Evolutionary conservation across 441 rosid genomes (phyloP), one percentile per base, ranked within the genome.

Genomic region (Bocquillonia castaneifolia): DNA sequence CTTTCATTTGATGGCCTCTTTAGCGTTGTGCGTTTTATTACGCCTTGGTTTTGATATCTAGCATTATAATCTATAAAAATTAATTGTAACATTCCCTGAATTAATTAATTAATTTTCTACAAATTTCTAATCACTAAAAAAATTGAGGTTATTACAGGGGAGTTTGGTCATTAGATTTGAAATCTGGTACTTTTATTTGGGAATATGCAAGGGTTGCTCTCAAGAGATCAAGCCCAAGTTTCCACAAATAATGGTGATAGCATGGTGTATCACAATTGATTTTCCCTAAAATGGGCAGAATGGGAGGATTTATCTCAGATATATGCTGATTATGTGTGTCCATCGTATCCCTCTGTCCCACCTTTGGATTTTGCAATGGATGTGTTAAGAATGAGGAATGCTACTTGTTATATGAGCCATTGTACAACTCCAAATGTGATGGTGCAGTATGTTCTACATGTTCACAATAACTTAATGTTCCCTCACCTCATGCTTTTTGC

Each of bases 401-500:
- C 86, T 68, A 96, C 97, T 56, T 87, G 89, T 64, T 94, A 90
- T 79, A 85, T 94, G 52, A 87, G 96, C 72, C 90, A 92, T 72
- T 86, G 94, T 70, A 69, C 81, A 32, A 69, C 82, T 61, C 98
- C 99, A 5, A 94, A 94, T 73, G 88, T 88, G 68, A 60, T 94
- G 71, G 93, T 85, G 55, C 99, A 92, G 72, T 81, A 67, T 75
- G 94, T 94, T n/a, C 64, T 92, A 52, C 73, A 84, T 71, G 97
- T 92, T 73, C 97, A 92, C 72, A 88, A 84, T 40, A 86, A 90
- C 64, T 63, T 91, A 75, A 86, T 80, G 83, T 90, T 84, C 66
- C 99, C 97, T 29, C 96, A 80, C 56, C 74, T 90, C 50, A 92
- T 92, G 98, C 84, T 94, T 59, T 94, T 90, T 68, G 94, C 99